A percentile compares a stretch with the other conserved stretches of the same genome.
Evolutionary conservation across 345 rosid genomes (phyloP).

Genomic region (Carallia brachiata): DNA sequence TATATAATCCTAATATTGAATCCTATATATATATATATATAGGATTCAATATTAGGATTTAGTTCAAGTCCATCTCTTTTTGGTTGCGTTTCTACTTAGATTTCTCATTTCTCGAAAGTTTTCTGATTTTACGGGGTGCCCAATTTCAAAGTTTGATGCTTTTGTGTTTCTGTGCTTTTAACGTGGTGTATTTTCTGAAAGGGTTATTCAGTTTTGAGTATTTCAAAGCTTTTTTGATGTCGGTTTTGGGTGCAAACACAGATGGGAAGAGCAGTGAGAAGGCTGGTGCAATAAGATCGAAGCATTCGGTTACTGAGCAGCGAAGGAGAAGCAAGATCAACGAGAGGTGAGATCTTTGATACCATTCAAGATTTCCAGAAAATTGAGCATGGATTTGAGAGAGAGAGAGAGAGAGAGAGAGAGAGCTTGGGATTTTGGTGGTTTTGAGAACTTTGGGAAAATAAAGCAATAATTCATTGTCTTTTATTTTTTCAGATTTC

Average conservation of each 20-base stretch:
- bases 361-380: background rate
- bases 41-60: background rate
- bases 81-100: slow-evolving; percentile 12
- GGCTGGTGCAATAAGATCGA: slow-evolving; percentile 79
- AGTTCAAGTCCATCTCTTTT: slow-evolving; percentile 33
- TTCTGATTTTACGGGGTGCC: background rate
- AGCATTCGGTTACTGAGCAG: slow-evolving; percentile 96
- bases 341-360: slow-evolving; percentile 42
- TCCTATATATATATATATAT: too few species aligned
- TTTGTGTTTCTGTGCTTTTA: background rate
- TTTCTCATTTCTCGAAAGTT: background rate
- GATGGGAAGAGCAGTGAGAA: slow-evolving; percentile 68
- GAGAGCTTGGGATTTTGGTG: background rate
- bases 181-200: background rate
- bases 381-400: slow-evolving; percentile 3
- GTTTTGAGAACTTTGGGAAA: background rate
- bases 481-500: slow-evolving; percentile 27
- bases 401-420: background rate
- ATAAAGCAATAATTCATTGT: background rate
- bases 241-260: slow-evolving; percentile 33
- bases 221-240: background rate
- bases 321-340: slow-evolving; percentile 95
- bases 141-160: background rate
- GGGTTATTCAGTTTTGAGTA: background rate
- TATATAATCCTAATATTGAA: background rate